Percentiles rank a stretch among this genome's conserved stretches.
phyloP scores from a whole-genome alignment of 2,329 filamentous ascomycete genomes.

The Xylogone sp. region DNA sequence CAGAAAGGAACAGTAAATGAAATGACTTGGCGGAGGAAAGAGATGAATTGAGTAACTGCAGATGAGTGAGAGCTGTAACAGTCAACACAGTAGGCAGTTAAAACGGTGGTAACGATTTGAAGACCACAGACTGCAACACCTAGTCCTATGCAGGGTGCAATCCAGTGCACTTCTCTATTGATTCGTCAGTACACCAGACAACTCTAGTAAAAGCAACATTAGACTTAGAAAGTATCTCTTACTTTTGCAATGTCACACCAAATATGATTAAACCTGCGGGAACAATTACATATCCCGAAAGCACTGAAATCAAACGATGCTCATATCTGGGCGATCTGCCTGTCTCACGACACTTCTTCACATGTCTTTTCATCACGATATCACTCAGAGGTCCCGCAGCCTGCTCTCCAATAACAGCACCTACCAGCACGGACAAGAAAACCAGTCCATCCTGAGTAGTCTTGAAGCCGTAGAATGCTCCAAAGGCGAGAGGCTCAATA shows the following conservation, averaged over 20 bases:
- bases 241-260: background rate
- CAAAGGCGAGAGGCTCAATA: background rate
- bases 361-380: background rate
- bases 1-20: background rate
- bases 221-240: background rate
- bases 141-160: background rate
- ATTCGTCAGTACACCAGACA: background rate
- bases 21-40: background rate
- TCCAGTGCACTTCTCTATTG: background rate
- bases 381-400: background rate
- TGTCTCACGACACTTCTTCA: background rate
- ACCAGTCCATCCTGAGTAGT: background rate
- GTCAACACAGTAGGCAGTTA: background rate
- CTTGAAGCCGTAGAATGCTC: background rate
- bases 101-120: background rate
- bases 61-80: background rate
- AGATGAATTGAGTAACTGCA: background rate
- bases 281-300: background rate
- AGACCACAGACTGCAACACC: background rate
- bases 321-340: background rate
- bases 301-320: background rate
- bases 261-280: background rate
- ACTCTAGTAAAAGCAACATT: background rate
- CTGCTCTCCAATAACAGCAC: background rate
- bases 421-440: background rate